phyloP scores from a whole-genome alignment of 805 yeast genomes.

The Hanseniaspora taiwanica region DNA sequence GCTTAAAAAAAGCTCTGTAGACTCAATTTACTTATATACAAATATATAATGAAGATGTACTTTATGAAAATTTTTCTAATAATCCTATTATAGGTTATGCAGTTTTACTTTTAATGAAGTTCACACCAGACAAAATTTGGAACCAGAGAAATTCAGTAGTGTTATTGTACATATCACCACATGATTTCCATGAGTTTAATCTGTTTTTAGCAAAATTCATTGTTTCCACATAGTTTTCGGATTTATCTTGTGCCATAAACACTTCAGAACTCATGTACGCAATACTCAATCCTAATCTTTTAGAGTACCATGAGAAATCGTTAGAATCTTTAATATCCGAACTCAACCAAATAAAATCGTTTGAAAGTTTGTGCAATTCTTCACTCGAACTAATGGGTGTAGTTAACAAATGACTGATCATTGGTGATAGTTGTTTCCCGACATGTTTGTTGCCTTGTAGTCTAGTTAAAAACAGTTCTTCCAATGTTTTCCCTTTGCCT shows the following conservation, averaged over 20 bases:
- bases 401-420: slow-evolving; percentile 44
- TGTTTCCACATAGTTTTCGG: slow-evolving; percentile 43
- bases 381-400: slow-evolving; percentile 46
- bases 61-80: not conserved
- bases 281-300: slow-evolving; percentile 56
- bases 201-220: slow-evolving; percentile 48
- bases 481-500: slow-evolving; percentile 22
- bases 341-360: slow-evolving; percentile 69
- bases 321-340: slow-evolving; percentile 54
- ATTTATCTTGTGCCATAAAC: slow-evolving; percentile 65
- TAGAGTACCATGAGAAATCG: slow-evolving; percentile 89
- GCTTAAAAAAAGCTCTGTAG: not conserved
- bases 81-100: slow-evolving; percentile 26
- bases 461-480: slow-evolving; percentile 33
- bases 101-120: slow-evolving; percentile 58
- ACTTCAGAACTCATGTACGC: slow-evolving; percentile 66
- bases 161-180: slow-evolving; percentile 49
- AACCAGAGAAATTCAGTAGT: slow-evolving; percentile 69
- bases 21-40: no score
- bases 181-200: slow-evolving; percentile 35
- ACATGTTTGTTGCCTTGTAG: slow-evolving; percentile 31
- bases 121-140: slow-evolving; percentile 45
- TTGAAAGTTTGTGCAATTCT: slow-evolving; percentile 64
- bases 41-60: slow-evolving; percentile 1
- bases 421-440: slow-evolving; percentile 21